A percentile compares a stretch with the other conserved stretches of the same genome.
These are phyloP conservation scores for Cyclospora cayetanensis DNA, from an alignment of 169 alveolate genomes.

Conservation along the genomic window DNA sequence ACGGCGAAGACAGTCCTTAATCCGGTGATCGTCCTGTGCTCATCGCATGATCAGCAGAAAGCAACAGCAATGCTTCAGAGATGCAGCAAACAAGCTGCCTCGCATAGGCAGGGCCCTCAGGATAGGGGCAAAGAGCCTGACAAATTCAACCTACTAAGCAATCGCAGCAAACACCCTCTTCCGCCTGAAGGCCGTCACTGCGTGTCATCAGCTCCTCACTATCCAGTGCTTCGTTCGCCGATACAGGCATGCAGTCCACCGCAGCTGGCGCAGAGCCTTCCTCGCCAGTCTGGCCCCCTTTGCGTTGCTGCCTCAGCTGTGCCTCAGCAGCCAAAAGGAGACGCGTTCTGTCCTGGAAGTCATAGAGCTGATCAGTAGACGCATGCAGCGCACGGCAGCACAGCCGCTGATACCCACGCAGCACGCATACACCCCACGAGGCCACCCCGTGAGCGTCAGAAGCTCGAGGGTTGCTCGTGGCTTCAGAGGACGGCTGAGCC, in stretches of 20 bases:
- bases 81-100: too few relatives aligned
- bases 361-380: slow-evolving; percentile 20
- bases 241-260: not conserved
- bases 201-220: too few relatives aligned
- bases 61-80: not conserved
- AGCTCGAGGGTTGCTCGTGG: not conserved
- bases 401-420: slow-evolving; percentile 52
- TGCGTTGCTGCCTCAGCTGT: slow-evolving; percentile 38
- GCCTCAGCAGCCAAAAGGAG: not conserved
- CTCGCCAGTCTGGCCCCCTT: not conserved
- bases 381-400: not conserved
- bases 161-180: too few relatives aligned
- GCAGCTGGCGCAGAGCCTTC: not conserved
- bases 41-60: not conserved
- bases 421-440: slow-evolving; percentile 47
- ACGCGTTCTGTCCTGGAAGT: slow-evolving; percentile 36
- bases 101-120: too few relatives aligned
- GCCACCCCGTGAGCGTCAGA: too few relatives aligned
- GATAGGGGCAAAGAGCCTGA: too few relatives aligned
- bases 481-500: not conserved
- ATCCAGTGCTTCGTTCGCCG: too few relatives aligned
- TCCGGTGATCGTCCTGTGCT: not conserved
- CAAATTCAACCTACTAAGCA: too few relatives aligned
- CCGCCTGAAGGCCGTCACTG: too few relatives aligned
- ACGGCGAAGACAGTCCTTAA: not conserved